Base-by-base conservation (phyloP, 2,329 filamentous ascomycete genomes). In the Blumeriella jaapii region DNA sequence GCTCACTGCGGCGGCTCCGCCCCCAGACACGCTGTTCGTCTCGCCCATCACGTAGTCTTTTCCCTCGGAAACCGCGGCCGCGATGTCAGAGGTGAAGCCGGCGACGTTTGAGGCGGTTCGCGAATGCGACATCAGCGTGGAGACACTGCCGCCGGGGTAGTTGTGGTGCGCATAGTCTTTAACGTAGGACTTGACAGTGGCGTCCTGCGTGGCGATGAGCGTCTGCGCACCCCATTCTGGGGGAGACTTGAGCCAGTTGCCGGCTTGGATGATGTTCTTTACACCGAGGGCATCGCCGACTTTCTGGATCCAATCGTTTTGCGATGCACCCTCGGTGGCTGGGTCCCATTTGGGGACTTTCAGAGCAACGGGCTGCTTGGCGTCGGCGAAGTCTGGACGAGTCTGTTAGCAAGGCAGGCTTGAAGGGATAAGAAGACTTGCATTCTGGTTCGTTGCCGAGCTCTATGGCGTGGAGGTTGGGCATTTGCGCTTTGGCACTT, bases 401-500 rank as follows among this genome's bases (percentile, higher is more conserved):
- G 3, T 50, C 49, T 28, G 29, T 41, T 29, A 41, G 27, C 17
- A 16, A 11, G 24, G 11, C 17, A 4, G 20, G 7, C 6, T 14
- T 5, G 9, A 12, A 23, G 24, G 15, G 2, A 11, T 5, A 6
- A 47, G 43, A 16, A 47, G 40, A 22, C 62, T 44, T 46, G 69
- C 67, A 70, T 41, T 72, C 65, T 3, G 70, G 69, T 36, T 74
- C 69, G 44, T 74, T 74, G 2, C 69, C 69, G 1, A 74, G 55
- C 46, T 74, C 69, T 20, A 74, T 67, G 2, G 69, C 65, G 12
- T 64, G 55, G 8, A 74, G 49, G 40, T 70, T 73, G 4, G 41
- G 44, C 45, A 72, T 65, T n/a, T 56, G 48, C 2, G 44, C 45
- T 7, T 63, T 58, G 1, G 63, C 68, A 0, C 59, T 47, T 27